Conservation (phyloP, 306 rosid species). For the Medicago arabica region DNA sequence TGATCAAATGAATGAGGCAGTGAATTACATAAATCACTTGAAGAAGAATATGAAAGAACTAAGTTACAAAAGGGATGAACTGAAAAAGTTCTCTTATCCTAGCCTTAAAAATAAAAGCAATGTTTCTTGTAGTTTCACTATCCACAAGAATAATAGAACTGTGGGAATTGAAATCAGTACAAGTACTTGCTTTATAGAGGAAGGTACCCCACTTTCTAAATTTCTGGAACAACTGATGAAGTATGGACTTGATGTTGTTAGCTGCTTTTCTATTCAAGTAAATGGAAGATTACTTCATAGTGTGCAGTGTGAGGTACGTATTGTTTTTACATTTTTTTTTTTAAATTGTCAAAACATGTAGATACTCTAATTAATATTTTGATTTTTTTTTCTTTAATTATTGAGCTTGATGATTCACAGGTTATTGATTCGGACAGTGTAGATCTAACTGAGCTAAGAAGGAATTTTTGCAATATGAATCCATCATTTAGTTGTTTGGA, state of each 20-base stretch:
- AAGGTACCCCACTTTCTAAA: slow-evolving; percentile 45
- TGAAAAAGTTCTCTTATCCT: slow-evolving; percentile 36
- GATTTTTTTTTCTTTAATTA: slow-evolving; percentile 7
- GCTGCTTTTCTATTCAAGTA: slow-evolving; percentile 53
- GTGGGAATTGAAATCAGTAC: slow-evolving; percentile 49
- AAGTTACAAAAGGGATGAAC: slow-evolving; percentile 50
- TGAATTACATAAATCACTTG: slow-evolving; percentile 60
- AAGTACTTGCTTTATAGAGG: slow-evolving; percentile 25
- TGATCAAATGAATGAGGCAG: slow-evolving; percentile 65
- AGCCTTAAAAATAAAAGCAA: background rate
- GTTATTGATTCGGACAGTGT: slow-evolving; percentile 42
- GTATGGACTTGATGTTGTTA: slow-evolving; percentile 58
- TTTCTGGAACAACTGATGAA: slow-evolving; percentile 47
- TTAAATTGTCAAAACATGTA: background rate
- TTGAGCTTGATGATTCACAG: slow-evolving; percentile 45
- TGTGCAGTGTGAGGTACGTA: slow-evolving; percentile 62
- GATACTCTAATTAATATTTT: background rate
- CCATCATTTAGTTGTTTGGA: slow-evolving; percentile 37
- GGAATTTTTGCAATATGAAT: slow-evolving; percentile 50
- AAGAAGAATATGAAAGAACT: slow-evolving; percentile 55
- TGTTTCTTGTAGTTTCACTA: slow-evolving; percentile 24
- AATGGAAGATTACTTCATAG: slow-evolving; percentile 62
- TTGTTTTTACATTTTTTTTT: background rate
- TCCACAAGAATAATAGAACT: slow-evolving; percentile 47
- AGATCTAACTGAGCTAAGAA: slow-evolving; percentile 53